Conservation (phyloP, 129 eudicot genomes). For the Escallonia herrerae region DNA sequence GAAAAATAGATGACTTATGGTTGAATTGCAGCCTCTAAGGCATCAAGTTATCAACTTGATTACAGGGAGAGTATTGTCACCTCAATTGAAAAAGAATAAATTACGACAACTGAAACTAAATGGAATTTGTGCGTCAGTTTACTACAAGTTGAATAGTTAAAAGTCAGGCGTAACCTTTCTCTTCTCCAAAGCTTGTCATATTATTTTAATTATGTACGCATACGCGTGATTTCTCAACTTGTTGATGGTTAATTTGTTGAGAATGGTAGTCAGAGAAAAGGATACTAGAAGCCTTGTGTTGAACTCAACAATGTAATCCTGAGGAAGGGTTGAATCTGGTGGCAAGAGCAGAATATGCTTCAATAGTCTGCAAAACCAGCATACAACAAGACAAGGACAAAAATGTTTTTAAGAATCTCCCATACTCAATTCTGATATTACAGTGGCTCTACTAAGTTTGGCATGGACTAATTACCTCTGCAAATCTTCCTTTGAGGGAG, state of each 20-base stretch:
- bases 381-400: conserved; percentile 8
- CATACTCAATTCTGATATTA: background rate
- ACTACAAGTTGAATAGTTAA: no score
- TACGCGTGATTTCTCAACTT: background rate
- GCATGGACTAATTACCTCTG: conserved; percentile 42
- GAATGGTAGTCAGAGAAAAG: conserved; percentile 27
- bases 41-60: no score
- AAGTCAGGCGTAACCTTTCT: no score
- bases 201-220: no score
- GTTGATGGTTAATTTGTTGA: background rate
- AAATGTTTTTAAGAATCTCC: background rate
- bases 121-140: no score
- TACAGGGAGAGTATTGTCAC: no score
- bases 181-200: no score
- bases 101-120: no score
- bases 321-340: conserved; percentile 64
- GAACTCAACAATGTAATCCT: conserved; percentile 46
- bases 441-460: conserved; percentile 1
- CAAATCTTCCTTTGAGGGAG: conserved; percentile 75
- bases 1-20: no score
- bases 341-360: conserved; percentile 69
- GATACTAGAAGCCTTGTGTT: conserved; percentile 73
- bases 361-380: conserved; percentile 42
- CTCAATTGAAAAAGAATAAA: no score
- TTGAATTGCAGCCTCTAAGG: no score